These are phyloP conservation scores for Fagus crenata DNA, from an alignment of 306 rosid genomes.

Conservation along the genomic window DNA sequence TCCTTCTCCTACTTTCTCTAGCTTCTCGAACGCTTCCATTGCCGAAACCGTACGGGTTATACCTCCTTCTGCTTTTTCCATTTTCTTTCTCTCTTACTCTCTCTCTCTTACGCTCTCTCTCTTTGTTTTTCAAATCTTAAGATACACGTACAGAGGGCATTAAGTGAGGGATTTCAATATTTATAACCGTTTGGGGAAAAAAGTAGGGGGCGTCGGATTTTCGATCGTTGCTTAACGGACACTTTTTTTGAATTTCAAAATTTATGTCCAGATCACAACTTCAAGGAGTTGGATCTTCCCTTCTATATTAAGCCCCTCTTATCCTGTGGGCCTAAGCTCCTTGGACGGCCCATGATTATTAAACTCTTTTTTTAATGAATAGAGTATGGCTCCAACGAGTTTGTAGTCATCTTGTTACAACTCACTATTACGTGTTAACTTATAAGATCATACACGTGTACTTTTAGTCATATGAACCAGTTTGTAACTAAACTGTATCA, in stretches of 20 bases:
- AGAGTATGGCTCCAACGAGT: no score
- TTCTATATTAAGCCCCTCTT: not conserved
- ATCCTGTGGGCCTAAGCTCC: no score
- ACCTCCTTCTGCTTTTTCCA: slow-evolving; percentile 31
- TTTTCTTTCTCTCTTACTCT: slow-evolving; percentile 21
- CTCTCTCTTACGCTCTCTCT: not conserved
- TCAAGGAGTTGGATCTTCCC: not conserved
- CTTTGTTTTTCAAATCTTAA: not conserved
- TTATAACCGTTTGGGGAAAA: no score
- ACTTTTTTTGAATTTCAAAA: slow-evolving; percentile 56
- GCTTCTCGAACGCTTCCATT: slow-evolving; percentile 84
- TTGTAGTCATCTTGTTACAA: no score
- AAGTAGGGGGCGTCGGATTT: slow-evolving; percentile 11
- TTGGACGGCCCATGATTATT: not conserved
- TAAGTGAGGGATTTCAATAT: no score
- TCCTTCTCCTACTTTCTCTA: slow-evolving; percentile 94
- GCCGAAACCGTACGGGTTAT: slow-evolving; percentile 40
- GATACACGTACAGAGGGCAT: no score
- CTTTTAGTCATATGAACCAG: no score
- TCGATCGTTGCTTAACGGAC: slow-evolving; percentile 41
- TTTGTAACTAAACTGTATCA: no score
- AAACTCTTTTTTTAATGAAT: no score
- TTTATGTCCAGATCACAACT: not conserved
- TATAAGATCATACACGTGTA: no score
- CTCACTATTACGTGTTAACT: no score